phyloP scores from a whole-genome alignment of 768 basidiomycete genomes.

The Dentipellis sp. region DNA sequence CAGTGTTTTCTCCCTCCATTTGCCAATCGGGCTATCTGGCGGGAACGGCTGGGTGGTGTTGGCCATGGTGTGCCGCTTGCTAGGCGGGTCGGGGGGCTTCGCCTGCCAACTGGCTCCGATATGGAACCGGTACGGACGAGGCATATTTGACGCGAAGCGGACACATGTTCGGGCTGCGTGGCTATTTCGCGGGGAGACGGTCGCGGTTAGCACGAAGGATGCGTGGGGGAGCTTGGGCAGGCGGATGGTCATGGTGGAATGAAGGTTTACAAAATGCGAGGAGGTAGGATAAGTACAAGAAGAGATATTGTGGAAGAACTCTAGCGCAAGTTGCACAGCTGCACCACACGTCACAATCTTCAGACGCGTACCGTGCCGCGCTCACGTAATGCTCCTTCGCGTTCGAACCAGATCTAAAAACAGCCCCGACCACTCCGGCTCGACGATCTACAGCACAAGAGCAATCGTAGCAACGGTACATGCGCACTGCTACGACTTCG shows the following conservation, averaged over 20 bases:
- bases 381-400: no score
- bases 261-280: background rate
- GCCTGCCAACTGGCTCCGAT: constrained; percentile 73
- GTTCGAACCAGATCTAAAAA: no score
- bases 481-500: no score
- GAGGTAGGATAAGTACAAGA: background rate
- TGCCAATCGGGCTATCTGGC: constrained; percentile 44
- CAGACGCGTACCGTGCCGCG: no score
- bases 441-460: no score
- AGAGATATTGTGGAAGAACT: background rate
- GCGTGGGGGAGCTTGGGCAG: background rate
- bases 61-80: constrained; percentile 16
- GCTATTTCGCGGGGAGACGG: background rate
- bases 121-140: constrained; percentile 61
- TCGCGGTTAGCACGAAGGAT: background rate
- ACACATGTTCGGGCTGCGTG: background rate
- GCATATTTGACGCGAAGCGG: constrained; percentile 17
- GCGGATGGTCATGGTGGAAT: background rate
- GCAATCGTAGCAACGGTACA: no score
- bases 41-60: constrained; percentile 44
- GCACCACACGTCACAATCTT: no score
- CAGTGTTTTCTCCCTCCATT: constrained; percentile 64
- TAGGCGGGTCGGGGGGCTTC: constrained; percentile 37
- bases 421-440: no score
- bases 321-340: no score